Percentiles rank a stretch among this genome's conserved stretches.
Evolutionary conservation across 345 rosid species (phyloP).

Genomic region (Camelina hispida): DNA sequence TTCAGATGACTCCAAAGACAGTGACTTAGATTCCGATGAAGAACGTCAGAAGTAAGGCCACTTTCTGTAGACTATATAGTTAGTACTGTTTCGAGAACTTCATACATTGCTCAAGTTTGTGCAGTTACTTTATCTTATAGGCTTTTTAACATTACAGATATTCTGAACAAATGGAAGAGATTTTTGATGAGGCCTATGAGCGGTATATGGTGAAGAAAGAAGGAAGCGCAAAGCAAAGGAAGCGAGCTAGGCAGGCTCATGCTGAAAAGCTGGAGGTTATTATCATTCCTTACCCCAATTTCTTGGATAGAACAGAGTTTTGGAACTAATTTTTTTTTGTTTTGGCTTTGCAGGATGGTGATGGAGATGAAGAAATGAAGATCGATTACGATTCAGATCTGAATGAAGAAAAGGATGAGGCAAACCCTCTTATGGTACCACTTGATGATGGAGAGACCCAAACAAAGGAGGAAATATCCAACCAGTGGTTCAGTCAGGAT

Average conservation of each 20-base stretch:
- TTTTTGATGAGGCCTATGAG: constrained; percentile 81
- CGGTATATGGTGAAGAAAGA: constrained; percentile 64
- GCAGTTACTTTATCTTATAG: constrained; percentile 1
- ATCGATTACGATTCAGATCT: constrained; percentile 75
- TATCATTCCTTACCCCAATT: constrained; percentile 1
- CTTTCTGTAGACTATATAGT: background rate
- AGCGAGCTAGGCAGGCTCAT: constrained; percentile 74
- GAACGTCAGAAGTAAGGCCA: constrained; percentile 65
- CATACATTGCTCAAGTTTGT: constrained; percentile 20
- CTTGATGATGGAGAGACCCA: constrained; percentile 69
- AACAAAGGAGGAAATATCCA: constrained; percentile 70
- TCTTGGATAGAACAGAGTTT: background rate
- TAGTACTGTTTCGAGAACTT: background rate
- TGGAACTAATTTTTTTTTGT: constrained; percentile 2
- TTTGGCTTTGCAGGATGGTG: constrained; percentile 59
- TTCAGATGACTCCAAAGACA: constrained; percentile 53
- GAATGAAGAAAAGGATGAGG: constrained; percentile 61
- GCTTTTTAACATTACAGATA: constrained; percentile 57
- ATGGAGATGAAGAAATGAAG: constrained; percentile 48
- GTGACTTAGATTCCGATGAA: constrained; percentile 82
- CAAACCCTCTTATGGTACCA: constrained; percentile 80
- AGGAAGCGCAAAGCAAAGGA: constrained; percentile 81
- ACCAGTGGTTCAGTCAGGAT: constrained; percentile 87
- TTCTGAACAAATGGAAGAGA: constrained; percentile 73
- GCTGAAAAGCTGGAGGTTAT: constrained; percentile 71